Percentiles rank a stretch among this genome's conserved stretches.
phyloP scores from a whole-genome alignment of 176 grass and related monocot genomes.

The Ensete glaucum region DNA sequence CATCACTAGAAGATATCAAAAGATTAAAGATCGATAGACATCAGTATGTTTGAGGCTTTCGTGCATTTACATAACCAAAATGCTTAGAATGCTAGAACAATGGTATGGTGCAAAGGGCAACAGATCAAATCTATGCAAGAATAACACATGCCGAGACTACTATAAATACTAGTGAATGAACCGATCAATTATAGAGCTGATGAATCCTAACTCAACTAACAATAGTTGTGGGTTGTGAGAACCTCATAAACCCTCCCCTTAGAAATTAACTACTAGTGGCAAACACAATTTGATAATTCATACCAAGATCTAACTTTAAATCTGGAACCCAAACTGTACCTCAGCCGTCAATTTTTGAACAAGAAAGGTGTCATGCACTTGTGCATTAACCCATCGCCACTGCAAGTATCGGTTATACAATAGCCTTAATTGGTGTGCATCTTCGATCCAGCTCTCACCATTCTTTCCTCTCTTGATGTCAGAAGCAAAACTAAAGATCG shows the following conservation, averaged over 20 bases:
- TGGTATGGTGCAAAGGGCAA: no score
- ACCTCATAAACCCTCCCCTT: not conserved
- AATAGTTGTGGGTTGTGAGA: not conserved
- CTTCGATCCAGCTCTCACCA: not conserved
- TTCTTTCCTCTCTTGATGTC: conserved; percentile 8
- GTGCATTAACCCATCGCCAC: conserved; percentile 5
- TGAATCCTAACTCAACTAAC: not conserved
- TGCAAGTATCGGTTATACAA: conserved; percentile 4
- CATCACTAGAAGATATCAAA: no score
- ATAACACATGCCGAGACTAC: no score
- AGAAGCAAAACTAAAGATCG: not conserved
- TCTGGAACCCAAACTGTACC: not conserved
- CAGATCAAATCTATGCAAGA: no score
- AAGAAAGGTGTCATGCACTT: not conserved
- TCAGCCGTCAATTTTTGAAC: conserved; percentile 7
- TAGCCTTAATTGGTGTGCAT: conserved; percentile 9
- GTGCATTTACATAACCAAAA: no score
- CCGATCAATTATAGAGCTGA: no score
- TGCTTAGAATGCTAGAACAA: no score
- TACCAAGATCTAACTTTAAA: not conserved
- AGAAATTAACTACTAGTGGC: not conserved
- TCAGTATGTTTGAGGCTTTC: no score
- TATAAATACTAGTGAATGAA: no score
- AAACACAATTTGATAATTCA: not conserved
- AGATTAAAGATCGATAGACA: no score